Evolutionary conservation across 2,329 filamentous ascomycete genomes (phyloP).

Genomic region (Fusarium stilboides): DNA sequence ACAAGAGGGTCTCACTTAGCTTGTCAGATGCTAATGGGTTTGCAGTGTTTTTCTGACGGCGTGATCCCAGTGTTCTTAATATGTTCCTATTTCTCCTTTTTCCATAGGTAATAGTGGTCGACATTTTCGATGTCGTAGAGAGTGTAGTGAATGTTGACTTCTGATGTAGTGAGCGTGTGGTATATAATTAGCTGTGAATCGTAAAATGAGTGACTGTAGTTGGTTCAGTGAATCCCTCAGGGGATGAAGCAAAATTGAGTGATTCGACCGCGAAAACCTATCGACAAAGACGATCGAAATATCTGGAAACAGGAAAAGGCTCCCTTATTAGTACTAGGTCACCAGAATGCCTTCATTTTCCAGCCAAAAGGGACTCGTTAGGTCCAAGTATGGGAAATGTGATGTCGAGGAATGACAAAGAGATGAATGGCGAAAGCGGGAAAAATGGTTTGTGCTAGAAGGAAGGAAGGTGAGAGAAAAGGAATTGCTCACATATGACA

Average conservation of each 20-base stretch:
- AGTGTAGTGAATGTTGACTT: background rate
- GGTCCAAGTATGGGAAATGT: constrained; percentile 6
- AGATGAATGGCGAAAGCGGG: background rate
- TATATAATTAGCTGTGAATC: background rate
- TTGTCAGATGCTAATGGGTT: constrained; percentile 34
- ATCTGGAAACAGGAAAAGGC: background rate
- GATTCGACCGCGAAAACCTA: background rate
- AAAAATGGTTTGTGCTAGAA: background rate
- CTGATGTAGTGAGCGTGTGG: background rate
- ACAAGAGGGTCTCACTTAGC: constrained; percentile 33
- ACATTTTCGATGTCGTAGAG: constrained; percentile 37
- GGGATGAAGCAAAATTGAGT: constrained; percentile 15
- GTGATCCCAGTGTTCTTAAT: constrained; percentile 49
- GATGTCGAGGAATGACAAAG: background rate
- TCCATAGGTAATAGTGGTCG: constrained; percentile 49
- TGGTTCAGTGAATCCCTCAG: constrained; percentile 1
- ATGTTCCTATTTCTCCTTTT: constrained; percentile 52
- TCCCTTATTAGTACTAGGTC: constrained; percentile 7
- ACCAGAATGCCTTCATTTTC: constrained; percentile 13
- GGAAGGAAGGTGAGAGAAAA: background rate
- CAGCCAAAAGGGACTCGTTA: constrained; percentile 18
- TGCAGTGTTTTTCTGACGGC: constrained; percentile 41
- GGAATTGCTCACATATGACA: background rate
- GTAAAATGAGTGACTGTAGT: constrained; percentile 1
- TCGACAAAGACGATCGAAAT: background rate